phyloP scores from a whole-genome alignment of 495 filamentous ascomycete species.

The Aspergillus homomorphus region DNA sequence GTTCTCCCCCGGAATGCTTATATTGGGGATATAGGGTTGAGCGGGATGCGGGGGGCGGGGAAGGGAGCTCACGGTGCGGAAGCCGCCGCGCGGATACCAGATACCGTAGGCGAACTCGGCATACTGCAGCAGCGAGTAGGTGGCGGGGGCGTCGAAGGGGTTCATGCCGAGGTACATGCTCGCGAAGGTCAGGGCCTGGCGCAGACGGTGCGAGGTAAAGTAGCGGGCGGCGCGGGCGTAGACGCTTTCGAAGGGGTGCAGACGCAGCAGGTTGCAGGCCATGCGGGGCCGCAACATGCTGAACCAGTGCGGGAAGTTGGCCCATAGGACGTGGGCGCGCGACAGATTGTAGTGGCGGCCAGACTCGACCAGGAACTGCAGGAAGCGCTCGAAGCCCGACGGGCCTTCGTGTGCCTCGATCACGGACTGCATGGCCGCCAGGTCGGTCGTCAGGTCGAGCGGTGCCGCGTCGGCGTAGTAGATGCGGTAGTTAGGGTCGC shows the following conservation, averaged over 20 bases:
- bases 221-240: conserved; percentile 17
- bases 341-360: conserved; percentile 62
- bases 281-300: neutral
- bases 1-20: no score
- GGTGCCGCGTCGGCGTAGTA: conserved; percentile 59
- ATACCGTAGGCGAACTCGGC: conserved; percentile 70
- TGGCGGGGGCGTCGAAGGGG: conserved; percentile 68
- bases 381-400: conserved; percentile 60
- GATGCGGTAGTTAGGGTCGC: conserved; percentile 66
- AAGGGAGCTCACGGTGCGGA: conserved; percentile 37
- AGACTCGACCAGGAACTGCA: conserved; percentile 59
- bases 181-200: conserved; percentile 67
- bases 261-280: neutral
- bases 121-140: conserved; percentile 69
- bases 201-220: conserved; percentile 62
- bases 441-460: conserved; percentile 58
- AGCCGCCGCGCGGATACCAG: conserved; percentile 69
- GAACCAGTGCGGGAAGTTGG: conserved; percentile 54
- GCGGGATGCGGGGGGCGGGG: no score
- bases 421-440: conserved; percentile 59
- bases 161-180: conserved; percentile 79
- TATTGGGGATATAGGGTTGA: no score
- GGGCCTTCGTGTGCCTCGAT: conserved; percentile 64
- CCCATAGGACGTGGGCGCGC: conserved; percentile 55
- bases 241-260: conserved; percentile 1